Conservation (phyloP, 148 eudicot species). For the Vaccinium corymbosum region DNA sequence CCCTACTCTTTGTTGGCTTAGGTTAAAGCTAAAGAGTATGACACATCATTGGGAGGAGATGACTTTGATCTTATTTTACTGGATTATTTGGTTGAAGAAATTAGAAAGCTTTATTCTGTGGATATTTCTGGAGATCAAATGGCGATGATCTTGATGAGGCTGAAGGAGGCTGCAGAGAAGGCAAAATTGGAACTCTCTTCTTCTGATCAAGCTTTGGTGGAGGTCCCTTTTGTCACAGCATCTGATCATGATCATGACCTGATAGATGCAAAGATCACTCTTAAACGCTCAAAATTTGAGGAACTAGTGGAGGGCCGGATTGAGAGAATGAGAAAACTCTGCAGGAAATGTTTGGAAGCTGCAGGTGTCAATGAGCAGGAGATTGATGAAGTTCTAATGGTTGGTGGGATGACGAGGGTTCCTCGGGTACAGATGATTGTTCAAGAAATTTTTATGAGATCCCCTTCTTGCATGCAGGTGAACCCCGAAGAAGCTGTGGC, state of each 20-base stretch:
- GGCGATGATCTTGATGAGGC: constrained; percentile 42
- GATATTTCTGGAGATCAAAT: constrained; percentile 39
- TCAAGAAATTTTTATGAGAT: neutral
- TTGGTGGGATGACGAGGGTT: neutral
- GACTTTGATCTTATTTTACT: neutral
- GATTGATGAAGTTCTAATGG: neutral
- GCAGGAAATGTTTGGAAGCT: constrained; percentile 18
- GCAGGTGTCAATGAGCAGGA: neutral
- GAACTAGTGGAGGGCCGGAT: constrained; percentile 40
- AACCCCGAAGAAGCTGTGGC: neutral
- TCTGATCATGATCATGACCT: constrained; percentile 26
- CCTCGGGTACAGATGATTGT: neutral
- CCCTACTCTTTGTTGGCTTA: neutral
- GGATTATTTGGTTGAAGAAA: neutral
- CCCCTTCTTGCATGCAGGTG: neutral
- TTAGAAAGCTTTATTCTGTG: constrained; percentile 18
- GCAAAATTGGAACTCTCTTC: constrained; percentile 48
- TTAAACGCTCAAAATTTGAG: constrained; percentile 41
- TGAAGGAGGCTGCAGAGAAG: constrained; percentile 49
- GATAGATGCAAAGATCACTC: constrained; percentile 30
- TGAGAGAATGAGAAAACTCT: constrained; percentile 36
- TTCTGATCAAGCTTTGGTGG: constrained; percentile 35
- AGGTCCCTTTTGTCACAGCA: constrained; percentile 40
- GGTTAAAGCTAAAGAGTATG: neutral
- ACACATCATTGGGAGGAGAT: neutral